Evolutionary conservation across 805 yeast species (phyloP).

Genomic region (Nakazawaea ernobii): DNA sequence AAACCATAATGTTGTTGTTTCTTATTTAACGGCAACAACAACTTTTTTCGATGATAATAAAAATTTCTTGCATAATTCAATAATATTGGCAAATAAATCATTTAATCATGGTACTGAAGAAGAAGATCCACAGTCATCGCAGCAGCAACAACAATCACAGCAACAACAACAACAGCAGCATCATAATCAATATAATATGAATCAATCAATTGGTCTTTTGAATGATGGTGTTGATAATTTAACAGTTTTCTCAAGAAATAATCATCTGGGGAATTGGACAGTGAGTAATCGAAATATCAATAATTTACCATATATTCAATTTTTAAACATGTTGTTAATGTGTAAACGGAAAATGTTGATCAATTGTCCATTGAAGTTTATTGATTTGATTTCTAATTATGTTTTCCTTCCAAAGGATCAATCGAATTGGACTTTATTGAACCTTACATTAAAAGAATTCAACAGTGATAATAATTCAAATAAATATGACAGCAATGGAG

Average conservation of each 20-base stretch:
- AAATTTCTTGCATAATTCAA: constrained; percentile 44
- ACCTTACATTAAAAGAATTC: constrained; percentile 43
- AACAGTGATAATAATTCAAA: constrained; percentile 17
- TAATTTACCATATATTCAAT: constrained; percentile 17
- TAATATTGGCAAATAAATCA: constrained; percentile 45
- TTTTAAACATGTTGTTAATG: constrained; percentile 30
- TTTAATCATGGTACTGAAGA: constrained; percentile 16
- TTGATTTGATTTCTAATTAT: constrained; percentile 43
- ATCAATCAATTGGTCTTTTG: constrained; percentile 12
- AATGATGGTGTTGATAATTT: constrained; percentile 12
- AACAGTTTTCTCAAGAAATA: constrained; percentile 9
- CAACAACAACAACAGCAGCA: constrained; percentile 7
- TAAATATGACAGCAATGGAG: constrained; percentile 8
- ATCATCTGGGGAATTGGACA: constrained; percentile 12
- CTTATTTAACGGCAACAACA: constrained; percentile 12
- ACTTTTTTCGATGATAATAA: constrained; percentile 27
- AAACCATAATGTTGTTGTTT: not conserved
- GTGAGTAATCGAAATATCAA: constrained; percentile 17
- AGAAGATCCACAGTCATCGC: constrained; percentile 15
- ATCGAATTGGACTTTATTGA: constrained; percentile 39
- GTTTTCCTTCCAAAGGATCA: constrained; percentile 33
- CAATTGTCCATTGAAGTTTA: constrained; percentile 43
- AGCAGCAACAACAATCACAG: constrained; percentile 11
- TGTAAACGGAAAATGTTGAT: constrained; percentile 44
- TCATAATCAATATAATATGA: constrained; percentile 13